phyloP scores from a whole-genome alignment of 495 filamentous ascomycete species.

The Talaromyces borbonicus region DNA sequence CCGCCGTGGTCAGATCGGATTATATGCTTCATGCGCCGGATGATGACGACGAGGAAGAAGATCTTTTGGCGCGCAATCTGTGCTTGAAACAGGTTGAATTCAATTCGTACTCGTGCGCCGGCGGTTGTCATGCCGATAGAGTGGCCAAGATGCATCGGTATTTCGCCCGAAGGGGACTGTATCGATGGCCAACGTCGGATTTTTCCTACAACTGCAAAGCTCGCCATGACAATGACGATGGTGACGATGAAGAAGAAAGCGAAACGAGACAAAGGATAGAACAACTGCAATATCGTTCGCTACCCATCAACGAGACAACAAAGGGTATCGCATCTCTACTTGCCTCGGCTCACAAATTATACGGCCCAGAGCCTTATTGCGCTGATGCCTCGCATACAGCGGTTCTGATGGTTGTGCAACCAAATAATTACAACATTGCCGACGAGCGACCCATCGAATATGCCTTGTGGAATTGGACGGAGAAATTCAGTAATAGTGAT shows the following conservation, averaged over 20 bases:
- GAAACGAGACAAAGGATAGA: slow-evolving; percentile 20
- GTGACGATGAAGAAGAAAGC: slow-evolving; percentile 7
- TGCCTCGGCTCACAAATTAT: slow-evolving; percentile 53
- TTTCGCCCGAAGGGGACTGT: slow-evolving; percentile 16
- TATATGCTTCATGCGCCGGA: slow-evolving; percentile 65
- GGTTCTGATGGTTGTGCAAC: slow-evolving; percentile 74
- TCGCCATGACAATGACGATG: too few relatives aligned
- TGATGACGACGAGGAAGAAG: background rate
- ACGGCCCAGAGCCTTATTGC: slow-evolving; percentile 35
- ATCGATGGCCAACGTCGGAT: too few relatives aligned
- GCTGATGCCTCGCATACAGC: slow-evolving; percentile 16
- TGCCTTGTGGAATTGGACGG: slow-evolving; percentile 38
- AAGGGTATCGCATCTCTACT: slow-evolving; percentile 53
- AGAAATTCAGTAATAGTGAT: too few relatives aligned
- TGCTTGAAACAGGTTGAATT: slow-evolving; percentile 83
- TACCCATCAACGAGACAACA: slow-evolving; percentile 55
- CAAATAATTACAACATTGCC: slow-evolving; percentile 72
- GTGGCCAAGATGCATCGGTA: slow-evolving; percentile 57
- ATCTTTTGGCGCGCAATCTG: slow-evolving; percentile 13
- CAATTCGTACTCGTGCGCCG: slow-evolving; percentile 82
- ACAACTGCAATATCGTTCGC: too few relatives aligned
- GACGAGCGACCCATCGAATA: slow-evolving; percentile 54
- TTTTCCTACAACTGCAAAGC: background rate
- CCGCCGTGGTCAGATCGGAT: slow-evolving; percentile 81
- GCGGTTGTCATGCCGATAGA: slow-evolving; percentile 48